Percentiles rank a stretch among this genome's conserved stretches.
These are phyloP conservation scores for Saccharomycopsis amapae DNA, from an alignment of 805 yeast species.

Conservation along the genomic window DNA sequence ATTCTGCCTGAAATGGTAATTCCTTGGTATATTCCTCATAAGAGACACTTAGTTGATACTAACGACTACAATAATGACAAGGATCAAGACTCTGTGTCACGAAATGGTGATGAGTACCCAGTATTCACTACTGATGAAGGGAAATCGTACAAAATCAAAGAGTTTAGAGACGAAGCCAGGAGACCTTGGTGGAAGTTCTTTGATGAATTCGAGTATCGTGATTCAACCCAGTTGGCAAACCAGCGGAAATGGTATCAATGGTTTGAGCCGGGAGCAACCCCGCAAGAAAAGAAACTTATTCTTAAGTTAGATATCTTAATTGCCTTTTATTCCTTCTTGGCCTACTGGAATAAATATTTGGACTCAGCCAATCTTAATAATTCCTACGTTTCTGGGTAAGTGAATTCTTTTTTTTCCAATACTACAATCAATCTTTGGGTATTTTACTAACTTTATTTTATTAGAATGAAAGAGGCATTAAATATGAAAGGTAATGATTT, in stretches of 20 bases:
- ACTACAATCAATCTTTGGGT: too few species aligned
- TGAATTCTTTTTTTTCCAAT: too few species aligned
- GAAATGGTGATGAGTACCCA: constrained; percentile 1
- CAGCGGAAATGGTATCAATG: constrained; percentile 41
- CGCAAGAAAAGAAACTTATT: constrained; percentile 39
- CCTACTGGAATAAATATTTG: constrained; percentile 62
- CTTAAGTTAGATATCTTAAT: constrained; percentile 50
- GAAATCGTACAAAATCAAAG: constrained; percentile 21
- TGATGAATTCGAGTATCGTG: constrained; percentile 56
- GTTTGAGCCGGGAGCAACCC: constrained; percentile 26
- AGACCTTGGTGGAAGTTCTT: constrained; percentile 40
- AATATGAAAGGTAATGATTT: constrained; percentile 56
- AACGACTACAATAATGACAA: constrained; percentile 5
- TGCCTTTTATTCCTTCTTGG: constrained; percentile 48
- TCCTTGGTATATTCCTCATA: constrained; percentile 17
- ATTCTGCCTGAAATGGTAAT: too few species aligned
- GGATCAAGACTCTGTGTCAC: not conserved
- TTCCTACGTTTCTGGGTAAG: constrained; percentile 62
- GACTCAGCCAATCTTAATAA: constrained; percentile 55
- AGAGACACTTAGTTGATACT: constrained; percentile 10
- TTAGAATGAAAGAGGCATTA: constrained; percentile 49
- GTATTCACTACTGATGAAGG: constrained; percentile 6
- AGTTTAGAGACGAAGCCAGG: constrained; percentile 33
- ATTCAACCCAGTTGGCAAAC: constrained; percentile 28
- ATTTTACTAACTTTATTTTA: too few species aligned